Conservation (phyloP, 73 alveolate genomes). For the Tetrahymena borealis region DNA sequence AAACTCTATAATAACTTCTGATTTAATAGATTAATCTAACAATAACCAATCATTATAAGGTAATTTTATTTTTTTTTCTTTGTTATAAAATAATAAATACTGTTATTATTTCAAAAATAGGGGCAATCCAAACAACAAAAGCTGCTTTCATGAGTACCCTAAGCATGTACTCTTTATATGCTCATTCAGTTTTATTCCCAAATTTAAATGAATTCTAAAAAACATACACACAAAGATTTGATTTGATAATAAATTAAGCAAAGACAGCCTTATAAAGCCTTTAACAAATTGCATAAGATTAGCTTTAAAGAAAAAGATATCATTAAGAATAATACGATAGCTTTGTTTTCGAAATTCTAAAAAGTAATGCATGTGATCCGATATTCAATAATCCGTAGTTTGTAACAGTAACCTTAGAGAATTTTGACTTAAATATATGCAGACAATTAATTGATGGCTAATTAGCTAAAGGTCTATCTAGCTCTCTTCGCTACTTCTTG, state of each 20-base stretch:
- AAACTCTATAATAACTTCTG: background rate
- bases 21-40: background rate
- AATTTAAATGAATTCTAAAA: background rate
- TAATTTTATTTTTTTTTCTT: background rate
- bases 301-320: background rate
- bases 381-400: background rate
- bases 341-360: background rate
- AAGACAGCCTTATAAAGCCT: background rate
- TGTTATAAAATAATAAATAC: no score
- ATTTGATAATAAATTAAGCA: background rate
- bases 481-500: background rate
- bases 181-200: background rate
- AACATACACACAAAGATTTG: background rate
- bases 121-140: background rate
- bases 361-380: background rate
- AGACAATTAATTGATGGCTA: background rate
- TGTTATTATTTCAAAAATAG: background rate
- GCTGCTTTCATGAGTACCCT: background rate
- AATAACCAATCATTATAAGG: background rate
- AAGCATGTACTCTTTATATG: background rate
- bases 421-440: background rate
- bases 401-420: background rate
- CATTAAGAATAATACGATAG: background rate
- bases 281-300: background rate
- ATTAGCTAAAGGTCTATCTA: background rate